Base-by-base conservation (phyloP, 108 stramenopile genomes). In the Fistulifera pelliculosa region DNA sequence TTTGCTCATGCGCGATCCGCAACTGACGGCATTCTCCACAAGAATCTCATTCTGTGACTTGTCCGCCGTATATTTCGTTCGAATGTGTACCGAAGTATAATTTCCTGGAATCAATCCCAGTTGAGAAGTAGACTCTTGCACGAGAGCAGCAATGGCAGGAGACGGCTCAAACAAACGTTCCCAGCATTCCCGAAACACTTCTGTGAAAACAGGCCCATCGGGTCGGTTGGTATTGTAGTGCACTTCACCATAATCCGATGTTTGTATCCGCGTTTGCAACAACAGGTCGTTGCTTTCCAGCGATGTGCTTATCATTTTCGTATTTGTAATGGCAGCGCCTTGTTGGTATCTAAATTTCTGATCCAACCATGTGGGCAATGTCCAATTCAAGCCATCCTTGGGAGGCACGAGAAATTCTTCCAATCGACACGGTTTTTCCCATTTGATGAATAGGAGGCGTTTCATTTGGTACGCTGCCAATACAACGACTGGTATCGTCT, bases 321-420 rank as follows among this genome's bases (percentile, higher is more conserved):
- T 41, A 14, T 41, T 41, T n/a, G n/a, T n/a, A n/a, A n/a, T 41
- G 11, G 40, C 14, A 41, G 40, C 40, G 40, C 14, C 40, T 11
- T 13, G 12, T 41, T 41, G 11, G 40, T 41, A 14, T 41, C 11
- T 41, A 14, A 6, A 26, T 49, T 28, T n/a, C n/a, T n/a, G n/a
- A 10, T 61, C 22, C 47, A 75, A 7, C 61, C 52, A 56, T 18
- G 10, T 12, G 0, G 38, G 58, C 27, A 66, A 38, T 4, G 40
- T 28, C 73, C 73, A 74, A 61, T 74, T 58, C 54, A 68, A 26
- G 4, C 42, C 35, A 18, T 26, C 21, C n/a, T n/a, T n/a, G n/a
- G n/a, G n/a, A 12, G 78, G 78, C 15, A 69, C 15, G 12, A 80
- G 47, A 39, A 70, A 80, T n/a, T 75, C 47, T 52, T 80, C 78